Evolutionary conservation across 352 stramenopile species (phyloP).

Genomic region (Globisporangium apiculatum): DNA sequence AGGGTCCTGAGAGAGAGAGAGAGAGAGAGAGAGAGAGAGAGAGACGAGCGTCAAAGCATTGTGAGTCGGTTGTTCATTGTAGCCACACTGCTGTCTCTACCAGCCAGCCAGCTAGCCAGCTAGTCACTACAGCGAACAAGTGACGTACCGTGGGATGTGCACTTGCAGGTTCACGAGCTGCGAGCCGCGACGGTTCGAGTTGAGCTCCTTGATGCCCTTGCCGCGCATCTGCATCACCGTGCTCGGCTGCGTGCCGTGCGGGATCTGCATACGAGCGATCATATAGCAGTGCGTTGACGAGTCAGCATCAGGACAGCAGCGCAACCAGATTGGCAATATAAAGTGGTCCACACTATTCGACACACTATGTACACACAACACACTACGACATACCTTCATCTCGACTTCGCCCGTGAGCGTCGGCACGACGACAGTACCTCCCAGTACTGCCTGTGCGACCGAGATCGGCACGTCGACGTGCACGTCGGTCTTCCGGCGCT

Average conservation of each 20-base stretch:
- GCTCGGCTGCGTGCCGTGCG: slow-evolving; percentile 92
- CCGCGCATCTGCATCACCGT: slow-evolving; percentile 95
- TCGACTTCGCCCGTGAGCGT: slow-evolving; percentile 97
- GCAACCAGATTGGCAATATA: neutral
- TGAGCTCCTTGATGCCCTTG: slow-evolving; percentile 95
- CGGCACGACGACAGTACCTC: slow-evolving; percentile 92
- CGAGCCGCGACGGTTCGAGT: slow-evolving; percentile 89
- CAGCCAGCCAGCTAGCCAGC: no score
- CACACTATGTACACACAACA: neutral
- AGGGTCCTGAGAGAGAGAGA: slow-evolving; percentile 62
- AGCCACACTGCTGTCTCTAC: no score
- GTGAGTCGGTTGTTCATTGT: no score
- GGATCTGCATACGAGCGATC: slow-evolving; percentile 35
- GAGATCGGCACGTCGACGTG: slow-evolving; percentile 93
- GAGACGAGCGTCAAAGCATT: no score
- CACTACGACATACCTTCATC: slow-evolving; percentile 81
- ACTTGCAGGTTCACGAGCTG: slow-evolving; percentile 97
- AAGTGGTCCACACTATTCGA: neutral
- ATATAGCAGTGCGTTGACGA: no score
- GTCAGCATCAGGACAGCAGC: no score
- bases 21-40: no score
- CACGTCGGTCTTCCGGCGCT: slow-evolving; percentile 93
- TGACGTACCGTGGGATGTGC: slow-evolving; percentile 89
- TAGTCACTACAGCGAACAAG: neutral
- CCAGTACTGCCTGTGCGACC: slow-evolving; percentile 90